Evolutionary conservation across 2,329 filamentous ascomycete genomes (phyloP).

Genomic region (Hirsutella rhossiliensis): DNA sequence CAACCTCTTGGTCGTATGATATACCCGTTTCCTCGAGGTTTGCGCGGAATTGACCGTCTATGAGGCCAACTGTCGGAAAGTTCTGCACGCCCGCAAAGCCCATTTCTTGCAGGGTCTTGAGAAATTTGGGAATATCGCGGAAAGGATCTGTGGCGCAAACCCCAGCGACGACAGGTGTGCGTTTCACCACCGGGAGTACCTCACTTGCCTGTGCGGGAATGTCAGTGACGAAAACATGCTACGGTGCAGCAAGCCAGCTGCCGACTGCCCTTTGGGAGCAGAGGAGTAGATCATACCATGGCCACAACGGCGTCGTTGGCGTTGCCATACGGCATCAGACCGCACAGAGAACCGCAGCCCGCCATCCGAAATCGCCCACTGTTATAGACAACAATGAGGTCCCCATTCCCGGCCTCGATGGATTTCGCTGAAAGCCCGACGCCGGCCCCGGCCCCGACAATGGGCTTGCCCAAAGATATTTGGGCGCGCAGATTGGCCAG

Average conservation of each 20-base stretch:
- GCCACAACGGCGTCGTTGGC: slow-evolving; percentile 59
- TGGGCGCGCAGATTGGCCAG: slow-evolving; percentile 40
- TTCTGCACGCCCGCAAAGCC: slow-evolving; percentile 63
- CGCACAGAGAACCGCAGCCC: slow-evolving; percentile 54
- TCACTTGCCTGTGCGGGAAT: slow-evolving; percentile 37
- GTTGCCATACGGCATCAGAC: slow-evolving; percentile 60
- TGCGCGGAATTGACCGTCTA: slow-evolving; percentile 54
- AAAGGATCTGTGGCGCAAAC: slow-evolving; percentile 63
- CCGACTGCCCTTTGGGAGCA: not conserved
- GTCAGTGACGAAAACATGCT: not conserved
- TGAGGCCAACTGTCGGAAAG: slow-evolving; percentile 60
- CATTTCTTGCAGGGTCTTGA: slow-evolving; percentile 44
- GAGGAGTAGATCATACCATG: slow-evolving; percentile 34
- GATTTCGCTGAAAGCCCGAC: slow-evolving; percentile 62
- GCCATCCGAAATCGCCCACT: slow-evolving; percentile 64
- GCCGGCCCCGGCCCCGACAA: slow-evolving; percentile 58
- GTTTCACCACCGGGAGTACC: slow-evolving; percentile 50
- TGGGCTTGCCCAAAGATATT: slow-evolving; percentile 41
- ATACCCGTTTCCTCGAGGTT: slow-evolving; percentile 64
- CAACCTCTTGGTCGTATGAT: slow-evolving; percentile 55
- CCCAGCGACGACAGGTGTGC: slow-evolving; percentile 56
- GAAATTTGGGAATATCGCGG: slow-evolving; percentile 46
- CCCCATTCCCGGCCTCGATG: slow-evolving; percentile 54
- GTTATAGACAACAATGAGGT: slow-evolving; percentile 64
- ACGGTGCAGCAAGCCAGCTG: too few species aligned